Conservation (phyloP, 768 basidiomycete species). For the Mycena indigotica region DNA sequence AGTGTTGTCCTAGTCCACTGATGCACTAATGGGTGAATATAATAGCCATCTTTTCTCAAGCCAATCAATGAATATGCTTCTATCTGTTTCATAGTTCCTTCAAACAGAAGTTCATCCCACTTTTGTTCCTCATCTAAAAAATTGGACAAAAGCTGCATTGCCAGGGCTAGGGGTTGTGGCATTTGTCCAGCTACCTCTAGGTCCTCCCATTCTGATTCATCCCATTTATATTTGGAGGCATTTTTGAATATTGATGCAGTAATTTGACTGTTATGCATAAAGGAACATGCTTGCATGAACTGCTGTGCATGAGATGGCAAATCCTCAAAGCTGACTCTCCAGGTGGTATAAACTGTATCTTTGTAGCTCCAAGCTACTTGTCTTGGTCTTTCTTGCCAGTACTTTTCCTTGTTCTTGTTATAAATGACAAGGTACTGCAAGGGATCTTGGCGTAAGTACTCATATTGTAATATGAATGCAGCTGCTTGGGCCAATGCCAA, state of each 20-base stretch:
- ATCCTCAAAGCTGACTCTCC: constrained; percentile 4
- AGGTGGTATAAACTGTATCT: constrained; percentile 5
- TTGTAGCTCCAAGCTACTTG: background rate
- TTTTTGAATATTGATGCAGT: background rate
- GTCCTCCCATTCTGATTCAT: background rate
- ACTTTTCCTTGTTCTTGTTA: background rate
- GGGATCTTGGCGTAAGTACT: background rate
- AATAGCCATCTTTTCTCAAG: background rate
- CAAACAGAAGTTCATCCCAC: background rate
- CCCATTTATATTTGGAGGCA: background rate
- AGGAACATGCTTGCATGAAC: constrained; percentile 3
- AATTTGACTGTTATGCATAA: constrained; percentile 1
- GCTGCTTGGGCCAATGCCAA: constrained; percentile 5
- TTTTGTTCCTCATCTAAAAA: background rate
- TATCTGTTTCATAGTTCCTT: background rate
- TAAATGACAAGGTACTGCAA: background rate
- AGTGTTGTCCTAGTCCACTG: background rate
- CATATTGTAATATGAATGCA: constrained; percentile 6
- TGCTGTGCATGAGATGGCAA: background rate
- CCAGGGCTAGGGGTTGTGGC: background rate
- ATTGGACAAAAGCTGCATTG: background rate
- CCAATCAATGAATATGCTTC: background rate
- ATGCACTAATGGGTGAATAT: background rate
- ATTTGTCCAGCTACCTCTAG: too few relatives aligned
- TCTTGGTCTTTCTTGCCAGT: background rate